Evolutionary conservation across 2,329 filamentous ascomycete species (phyloP).

Genomic region (Xylaria sp.): DNA sequence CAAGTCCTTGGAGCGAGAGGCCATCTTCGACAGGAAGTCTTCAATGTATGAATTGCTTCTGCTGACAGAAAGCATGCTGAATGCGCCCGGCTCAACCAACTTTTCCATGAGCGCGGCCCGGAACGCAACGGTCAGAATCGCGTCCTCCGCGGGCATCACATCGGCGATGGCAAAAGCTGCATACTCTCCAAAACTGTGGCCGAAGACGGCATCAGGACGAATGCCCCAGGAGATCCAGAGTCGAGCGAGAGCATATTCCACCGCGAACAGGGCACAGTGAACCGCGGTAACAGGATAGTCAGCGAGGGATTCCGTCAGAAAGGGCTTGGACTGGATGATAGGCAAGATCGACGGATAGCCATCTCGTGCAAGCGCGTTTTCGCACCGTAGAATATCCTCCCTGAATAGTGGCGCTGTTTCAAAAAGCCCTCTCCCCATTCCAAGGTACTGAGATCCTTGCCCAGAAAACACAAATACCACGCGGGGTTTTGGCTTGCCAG

Average conservation of each 20-base stretch:
- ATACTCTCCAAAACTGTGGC: constrained; percentile 23
- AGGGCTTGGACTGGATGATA: too few relatives aligned
- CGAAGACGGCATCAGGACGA: constrained; percentile 10
- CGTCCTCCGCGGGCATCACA: constrained; percentile 4
- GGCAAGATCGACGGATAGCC: constrained; percentile 1
- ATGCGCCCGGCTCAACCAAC: constrained; percentile 9
- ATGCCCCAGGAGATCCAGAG: constrained; percentile 18
- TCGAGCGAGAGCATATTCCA: constrained; percentile 14
- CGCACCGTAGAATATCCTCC: too few relatives aligned
- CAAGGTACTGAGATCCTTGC: constrained; percentile 19
- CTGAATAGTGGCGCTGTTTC: constrained; percentile 4
- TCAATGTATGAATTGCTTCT: not conserved
- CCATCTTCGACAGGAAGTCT: not conserved
- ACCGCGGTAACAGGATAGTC: not conserved
- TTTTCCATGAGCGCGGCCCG: too few relatives aligned
- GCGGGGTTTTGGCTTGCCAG: not conserved
- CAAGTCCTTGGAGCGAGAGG: constrained; percentile 4
- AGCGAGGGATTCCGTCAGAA: too few relatives aligned
- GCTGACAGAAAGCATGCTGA: constrained; percentile 16
- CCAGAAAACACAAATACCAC: constrained; percentile 18
- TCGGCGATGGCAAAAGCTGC: constrained; percentile 13
- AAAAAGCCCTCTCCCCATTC: constrained; percentile 23
- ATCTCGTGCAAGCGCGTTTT: constrained; percentile 6
- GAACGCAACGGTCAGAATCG: too few relatives aligned
- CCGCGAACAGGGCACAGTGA: constrained; percentile 11